Conservation (phyloP, 805 yeast genomes). For the Saccharomycopsis javanensis region DNA sequence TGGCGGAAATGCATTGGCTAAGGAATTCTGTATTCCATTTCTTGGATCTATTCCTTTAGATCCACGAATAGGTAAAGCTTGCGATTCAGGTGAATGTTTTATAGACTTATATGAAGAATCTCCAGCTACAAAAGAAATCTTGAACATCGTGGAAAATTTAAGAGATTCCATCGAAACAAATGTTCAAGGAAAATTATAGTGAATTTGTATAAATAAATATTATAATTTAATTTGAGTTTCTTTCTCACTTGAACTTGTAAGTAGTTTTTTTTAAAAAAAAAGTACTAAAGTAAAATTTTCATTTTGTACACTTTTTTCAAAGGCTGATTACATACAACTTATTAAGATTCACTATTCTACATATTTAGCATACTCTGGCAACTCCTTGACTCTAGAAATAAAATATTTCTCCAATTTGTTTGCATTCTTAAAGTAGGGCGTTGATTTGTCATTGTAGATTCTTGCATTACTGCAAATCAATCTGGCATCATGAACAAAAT, state of each 20-base stretch:
- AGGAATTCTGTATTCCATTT: conserved; percentile 68
- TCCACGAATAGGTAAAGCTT: conserved; percentile 83
- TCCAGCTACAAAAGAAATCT: conserved; percentile 81
- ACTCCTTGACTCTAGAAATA: conserved; percentile 70
- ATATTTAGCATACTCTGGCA: conserved; percentile 60
- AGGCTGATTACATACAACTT: too few relatives aligned
- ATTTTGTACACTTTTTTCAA: background rate
- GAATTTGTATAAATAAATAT: too few relatives aligned
- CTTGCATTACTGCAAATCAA: conserved; percentile 87
- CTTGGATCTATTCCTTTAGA: conserved; percentile 92
- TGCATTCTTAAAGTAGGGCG: conserved; percentile 93
- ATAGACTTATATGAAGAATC: conserved; percentile 79
- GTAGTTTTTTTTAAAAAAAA: too few relatives aligned
- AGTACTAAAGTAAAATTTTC: too few relatives aligned
- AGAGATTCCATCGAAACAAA: conserved; percentile 31
- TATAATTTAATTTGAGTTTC: too few relatives aligned
- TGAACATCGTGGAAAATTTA: conserved; percentile 69
- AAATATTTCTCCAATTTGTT: conserved; percentile 87
- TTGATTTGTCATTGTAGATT: conserved; percentile 83
- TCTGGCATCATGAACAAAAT: conserved; percentile 80
- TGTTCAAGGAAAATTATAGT: background rate
- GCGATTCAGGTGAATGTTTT: conserved; percentile 82
- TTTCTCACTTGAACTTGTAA: too few relatives aligned
- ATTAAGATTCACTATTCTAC: conserved; percentile 8
- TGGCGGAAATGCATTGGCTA: conserved; percentile 79